phyloP scores from a whole-genome alignment of 2,329 filamentous ascomycete species.

The Aspergillus sp. region DNA sequence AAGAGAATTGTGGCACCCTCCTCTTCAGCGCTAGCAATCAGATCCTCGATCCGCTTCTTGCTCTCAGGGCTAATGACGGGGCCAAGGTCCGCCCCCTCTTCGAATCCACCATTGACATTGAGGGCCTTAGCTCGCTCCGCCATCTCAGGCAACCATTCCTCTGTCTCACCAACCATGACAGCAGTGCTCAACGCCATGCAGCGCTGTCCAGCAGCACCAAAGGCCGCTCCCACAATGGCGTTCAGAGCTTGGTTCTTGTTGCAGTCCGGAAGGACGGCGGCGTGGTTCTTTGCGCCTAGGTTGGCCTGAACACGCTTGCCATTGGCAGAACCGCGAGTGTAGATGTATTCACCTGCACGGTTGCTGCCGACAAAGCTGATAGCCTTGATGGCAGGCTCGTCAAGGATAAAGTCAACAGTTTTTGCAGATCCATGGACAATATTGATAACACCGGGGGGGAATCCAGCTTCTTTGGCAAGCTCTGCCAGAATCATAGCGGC shows the following conservation, averaged over 20 bases:
- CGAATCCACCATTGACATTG: conserved; percentile 59
- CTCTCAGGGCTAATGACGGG: conserved; percentile 61
- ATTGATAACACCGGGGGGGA: conserved; percentile 63
- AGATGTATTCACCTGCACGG: conserved; percentile 66
- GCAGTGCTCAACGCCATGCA: conserved; percentile 66
- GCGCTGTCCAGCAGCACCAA: conserved; percentile 64
- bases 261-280: conserved; percentile 61
- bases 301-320: conserved; percentile 68
- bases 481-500: conserved; percentile 64
- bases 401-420: conserved; percentile 65
- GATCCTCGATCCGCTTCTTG: conserved; percentile 58
- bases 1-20: conserved; percentile 62
- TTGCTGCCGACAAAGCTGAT: conserved; percentile 66
- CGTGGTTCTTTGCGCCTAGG: conserved; percentile 67
- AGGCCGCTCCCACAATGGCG: conserved; percentile 62
- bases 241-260: conserved; percentile 66
- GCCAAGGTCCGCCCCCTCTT: conserved; percentile 59
- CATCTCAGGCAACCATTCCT: conserved; percentile 61
- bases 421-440: conserved; percentile 61
- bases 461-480: conserved; percentile 59
- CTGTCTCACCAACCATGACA: conserved; percentile 61
- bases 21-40: conserved; percentile 58
- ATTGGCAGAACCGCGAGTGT: conserved; percentile 61
- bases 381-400: conserved; percentile 64
- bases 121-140: conserved; percentile 58